A percentile compares a stretch with the other conserved stretches of the same genome.
These are phyloP conservation scores for Salmacisia buchloeana DNA, from an alignment of 1,284 basidiomycete genomes.

Conservation along the genomic window DNA sequence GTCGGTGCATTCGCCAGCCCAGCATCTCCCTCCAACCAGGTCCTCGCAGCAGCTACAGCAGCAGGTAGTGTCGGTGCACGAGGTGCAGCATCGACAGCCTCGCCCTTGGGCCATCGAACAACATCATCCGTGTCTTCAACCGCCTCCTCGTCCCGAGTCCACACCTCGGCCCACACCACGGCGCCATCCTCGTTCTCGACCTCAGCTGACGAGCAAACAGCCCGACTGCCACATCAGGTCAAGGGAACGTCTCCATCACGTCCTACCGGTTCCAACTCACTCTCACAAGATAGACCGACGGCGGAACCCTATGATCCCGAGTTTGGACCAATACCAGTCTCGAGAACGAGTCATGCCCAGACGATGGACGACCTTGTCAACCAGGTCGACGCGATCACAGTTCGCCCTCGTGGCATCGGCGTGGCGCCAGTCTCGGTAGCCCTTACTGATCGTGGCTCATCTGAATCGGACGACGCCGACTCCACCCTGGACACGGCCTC, in stretches of 20 bases:
- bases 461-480: constrained; percentile 7
- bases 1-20: constrained; percentile 3
- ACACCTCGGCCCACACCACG: neutral
- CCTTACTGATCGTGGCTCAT: constrained; percentile 13
- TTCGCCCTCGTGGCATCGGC: constrained; percentile 19
- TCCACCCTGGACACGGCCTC: constrained; percentile 29
- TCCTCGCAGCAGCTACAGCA: neutral
- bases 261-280: no score
- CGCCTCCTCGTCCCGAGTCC: neutral
- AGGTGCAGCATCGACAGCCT: neutral
- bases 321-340: neutral
- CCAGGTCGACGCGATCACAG: constrained; percentile 19
- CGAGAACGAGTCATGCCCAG: neutral
- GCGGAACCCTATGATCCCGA: neutral
- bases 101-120: neutral
- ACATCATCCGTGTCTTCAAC: constrained; percentile 1
- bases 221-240: neutral
- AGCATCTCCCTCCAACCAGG: no score
- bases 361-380: constrained; percentile 1
- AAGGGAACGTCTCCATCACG: constrained; percentile 1
- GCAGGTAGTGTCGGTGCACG: neutral
- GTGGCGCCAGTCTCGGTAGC: constrained; percentile 3
- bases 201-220: neutral
- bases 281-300: neutral
- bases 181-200: neutral